Evolutionary conservation across 139 green algal genomes (phyloP).

Genomic region (Microglena sp.): DNA sequence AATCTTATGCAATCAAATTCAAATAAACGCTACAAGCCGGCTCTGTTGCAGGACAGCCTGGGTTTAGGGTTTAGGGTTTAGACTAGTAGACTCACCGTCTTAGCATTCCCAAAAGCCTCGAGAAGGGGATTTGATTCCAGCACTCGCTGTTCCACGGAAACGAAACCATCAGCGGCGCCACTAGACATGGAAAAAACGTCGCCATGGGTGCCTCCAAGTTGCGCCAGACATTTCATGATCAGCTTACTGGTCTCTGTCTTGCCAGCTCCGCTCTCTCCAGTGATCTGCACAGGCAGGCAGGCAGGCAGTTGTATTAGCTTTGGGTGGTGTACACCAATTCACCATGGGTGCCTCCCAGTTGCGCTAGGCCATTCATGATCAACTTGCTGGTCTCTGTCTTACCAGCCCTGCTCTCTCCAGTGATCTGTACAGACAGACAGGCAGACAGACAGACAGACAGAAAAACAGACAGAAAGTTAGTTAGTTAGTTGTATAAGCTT

Average conservation of each 20-base stretch:
- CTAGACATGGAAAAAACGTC: neutral
- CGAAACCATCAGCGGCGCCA: neutral
- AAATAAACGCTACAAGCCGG: too few species aligned
- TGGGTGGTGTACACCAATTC: neutral
- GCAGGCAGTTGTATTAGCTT: neutral
- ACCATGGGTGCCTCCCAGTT: too few species aligned
- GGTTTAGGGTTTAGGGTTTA: too few species aligned
- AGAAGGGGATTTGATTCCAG: slow-evolving; percentile 94
- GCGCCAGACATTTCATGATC: too few species aligned
- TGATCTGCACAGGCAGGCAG: neutral
- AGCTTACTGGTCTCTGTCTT: too few species aligned
- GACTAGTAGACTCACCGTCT: slow-evolving; percentile 92
- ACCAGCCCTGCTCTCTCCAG: neutral
- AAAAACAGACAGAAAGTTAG: neutral
- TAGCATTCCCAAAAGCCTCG: slow-evolving; percentile 97
- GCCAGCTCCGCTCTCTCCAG: neutral
- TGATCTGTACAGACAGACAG: neutral
- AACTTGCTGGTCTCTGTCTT: too few species aligned
- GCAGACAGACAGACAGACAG: neutral
- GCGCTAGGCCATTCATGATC: too few species aligned
- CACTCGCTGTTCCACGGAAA: slow-evolving; percentile 41
- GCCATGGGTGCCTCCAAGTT: neutral
- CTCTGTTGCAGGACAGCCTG: too few species aligned
- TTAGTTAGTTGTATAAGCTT: too few species aligned
- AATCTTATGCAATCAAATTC: too few species aligned